Base-by-base conservation (phyloP, 176 grass and related monocot genomes). In the Phragmites australis region DNA sequence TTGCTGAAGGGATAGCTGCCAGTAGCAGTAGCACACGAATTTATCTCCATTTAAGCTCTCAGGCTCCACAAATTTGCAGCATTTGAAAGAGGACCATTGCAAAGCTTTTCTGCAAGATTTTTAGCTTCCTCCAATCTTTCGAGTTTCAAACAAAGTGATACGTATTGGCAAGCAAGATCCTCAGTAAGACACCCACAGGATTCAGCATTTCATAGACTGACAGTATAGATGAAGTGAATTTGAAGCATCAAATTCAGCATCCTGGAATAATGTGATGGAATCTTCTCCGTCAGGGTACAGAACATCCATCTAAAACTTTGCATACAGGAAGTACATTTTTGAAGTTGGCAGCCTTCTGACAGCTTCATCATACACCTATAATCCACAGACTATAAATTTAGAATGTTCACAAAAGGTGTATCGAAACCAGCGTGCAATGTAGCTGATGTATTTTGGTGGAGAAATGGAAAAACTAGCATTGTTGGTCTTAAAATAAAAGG, bases 341-440 rank as follows among this genome's bases (percentile, higher is more conserved):
- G 77, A 81, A 51, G 93, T 99, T 58, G 83, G 84, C 51, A 95
- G 83, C 15, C 52, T 81, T 87, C 88, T 89, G 57, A 91, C 23
- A 83, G 92, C 96, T 86, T 99, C 96, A 80, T 89, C 92, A 29
- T 89, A 95, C 23, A 99, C 88, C 92, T 99, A 65, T 8, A 85
- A 81, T 71, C 14, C 53, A 83, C 21, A 83, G 6, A 41, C 14
- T 75, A 83, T 23, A 21, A 48, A 56, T 62, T 62, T 17, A 56
- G 42, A 79, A 52, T 67, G 13, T 30, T 32, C 19, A 68, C 2
- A n/a, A 68, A 75, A 75, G 29, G 15, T 49, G n/a, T 30, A 32
- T 41, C 27, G 14, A 56, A 58, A 45, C 13, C 5, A 40, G 30
- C n/a, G n/a, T 30, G 37, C 5, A 25, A 55, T 81, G 40, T 55